Evolutionary conservation across 257 asterid genomes (phyloP).

Genomic region (Primulina eburnea): DNA sequence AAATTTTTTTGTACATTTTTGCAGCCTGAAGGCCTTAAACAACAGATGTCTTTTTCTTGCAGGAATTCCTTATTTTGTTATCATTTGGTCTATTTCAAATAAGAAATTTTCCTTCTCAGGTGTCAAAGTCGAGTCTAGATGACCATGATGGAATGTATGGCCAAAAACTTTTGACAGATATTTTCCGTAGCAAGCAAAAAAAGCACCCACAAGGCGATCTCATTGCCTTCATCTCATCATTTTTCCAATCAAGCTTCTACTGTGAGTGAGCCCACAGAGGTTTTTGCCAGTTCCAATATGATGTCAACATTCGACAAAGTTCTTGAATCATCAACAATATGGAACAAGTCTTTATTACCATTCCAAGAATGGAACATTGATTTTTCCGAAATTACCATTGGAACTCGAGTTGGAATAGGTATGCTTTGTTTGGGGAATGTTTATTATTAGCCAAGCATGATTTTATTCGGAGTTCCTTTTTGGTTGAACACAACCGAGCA

Average conservation of each 20-base stretch:
- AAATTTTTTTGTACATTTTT: too few species aligned
- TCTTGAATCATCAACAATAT: conserved; percentile 68
- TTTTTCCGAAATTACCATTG: conserved; percentile 72
- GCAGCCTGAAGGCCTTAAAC: background rate
- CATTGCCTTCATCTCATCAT: conserved; percentile 81
- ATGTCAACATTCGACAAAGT: conserved; percentile 59
- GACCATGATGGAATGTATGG: conserved; percentile 46
- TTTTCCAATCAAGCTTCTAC: conserved; percentile 44
- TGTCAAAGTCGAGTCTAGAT: conserved; percentile 54
- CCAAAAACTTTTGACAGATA: conserved; percentile 41
- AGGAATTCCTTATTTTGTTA: background rate
- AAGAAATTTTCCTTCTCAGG: conserved; percentile 42
- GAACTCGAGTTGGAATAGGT: conserved; percentile 92
- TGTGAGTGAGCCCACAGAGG: conserved; percentile 40
- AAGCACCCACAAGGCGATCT: conserved; percentile 62
- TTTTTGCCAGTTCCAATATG: conserved; percentile 44
- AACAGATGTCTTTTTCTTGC: background rate
- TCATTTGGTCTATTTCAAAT: conserved; percentile 16
- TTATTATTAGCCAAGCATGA: conserved; percentile 17
- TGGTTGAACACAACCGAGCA: conserved; percentile 1
- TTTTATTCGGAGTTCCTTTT: conserved; percentile 9
- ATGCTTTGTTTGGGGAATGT: conserved; percentile 28
- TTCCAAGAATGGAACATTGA: conserved; percentile 86
- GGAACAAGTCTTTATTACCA: conserved; percentile 71
- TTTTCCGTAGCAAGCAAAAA: conserved; percentile 45